Base-by-base conservation (phyloP, 2,329 filamentous ascomycete species). In the Paraphaeosphaeria minitans region DNA sequence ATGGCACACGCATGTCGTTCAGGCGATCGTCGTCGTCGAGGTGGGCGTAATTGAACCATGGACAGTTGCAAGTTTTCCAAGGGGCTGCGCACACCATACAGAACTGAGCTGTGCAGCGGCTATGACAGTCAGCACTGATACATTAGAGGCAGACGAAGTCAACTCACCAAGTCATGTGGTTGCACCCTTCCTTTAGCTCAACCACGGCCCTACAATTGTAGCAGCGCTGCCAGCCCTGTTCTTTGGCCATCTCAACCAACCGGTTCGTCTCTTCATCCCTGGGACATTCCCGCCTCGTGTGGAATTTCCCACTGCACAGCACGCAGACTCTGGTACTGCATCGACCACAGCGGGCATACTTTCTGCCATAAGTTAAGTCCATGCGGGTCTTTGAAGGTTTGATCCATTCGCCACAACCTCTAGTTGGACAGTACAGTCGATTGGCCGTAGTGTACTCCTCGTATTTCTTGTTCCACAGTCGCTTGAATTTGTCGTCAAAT, bases 41-140 rank as follows among this genome's bases (percentile, higher is more conserved):
- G 53, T 76, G 69, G 16, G 69, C 83, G 67, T 88, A 85, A 71
- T 88, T 90, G 80, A 93, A 93, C 87, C 88, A 91, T 0, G 90
- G 89, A 65, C 92, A 96, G 54, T 90, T 87, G 71, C 92, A 96
- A 0, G 83, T 87, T 78, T 92, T 94, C 92, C 92, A 96, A 67
- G 90, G 90, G 33, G 81, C 73, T 22, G 90, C 92, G 72, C 93
- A 97, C 27, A 91, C 84, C 85, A 95, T 93, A 78, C 93, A 97
- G 70, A 96, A 96, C 67, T 96, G 85, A 29, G 91, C 91, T 55
- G 86, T 89, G 70, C 93, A 96, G 56, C 87, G 90, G 74, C 89
- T 87, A 72, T 61, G 49, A 55, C 49, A 49, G 57, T 66, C 48
- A 71, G 70, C 42, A 50, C 65, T 46, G 57, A 58, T 21, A 33